Conservation (phyloP, 2,329 filamentous ascomycete genomes). For the Cadophora gregata region DNA sequence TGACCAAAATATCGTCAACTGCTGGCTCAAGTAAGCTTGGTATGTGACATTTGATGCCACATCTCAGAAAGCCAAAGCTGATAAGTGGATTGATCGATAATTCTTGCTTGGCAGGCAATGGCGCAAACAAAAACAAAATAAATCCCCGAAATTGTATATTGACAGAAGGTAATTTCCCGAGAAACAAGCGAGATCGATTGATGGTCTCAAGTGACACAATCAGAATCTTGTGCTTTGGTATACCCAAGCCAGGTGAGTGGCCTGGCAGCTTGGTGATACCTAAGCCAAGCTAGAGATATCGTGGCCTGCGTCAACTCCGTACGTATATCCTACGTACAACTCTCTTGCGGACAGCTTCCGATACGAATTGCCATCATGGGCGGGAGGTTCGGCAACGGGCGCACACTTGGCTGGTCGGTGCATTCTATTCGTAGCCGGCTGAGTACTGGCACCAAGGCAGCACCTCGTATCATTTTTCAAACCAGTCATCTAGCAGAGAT, state of each 20-base stretch:
- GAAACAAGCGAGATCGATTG: conserved; percentile 2
- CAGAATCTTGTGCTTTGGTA: background rate
- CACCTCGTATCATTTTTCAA: background rate
- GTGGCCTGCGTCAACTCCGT: background rate
- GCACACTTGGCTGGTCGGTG: background rate
- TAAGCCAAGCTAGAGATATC: background rate
- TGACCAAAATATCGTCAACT: background rate
- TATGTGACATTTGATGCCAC: background rate
- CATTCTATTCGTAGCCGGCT: background rate
- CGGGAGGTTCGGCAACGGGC: background rate
- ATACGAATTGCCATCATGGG: background rate
- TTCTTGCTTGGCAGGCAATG: background rate
- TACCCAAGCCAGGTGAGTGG: background rate
- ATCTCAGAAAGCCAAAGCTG: background rate
- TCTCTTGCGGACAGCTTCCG: background rate
- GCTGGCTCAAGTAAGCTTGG: too few species aligned
- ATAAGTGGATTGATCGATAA: background rate
- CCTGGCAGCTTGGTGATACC: background rate
- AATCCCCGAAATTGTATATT: background rate
- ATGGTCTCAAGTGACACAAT: conserved; percentile 5
- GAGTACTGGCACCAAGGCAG: background rate
- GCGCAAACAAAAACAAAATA: background rate
- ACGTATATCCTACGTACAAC: background rate
- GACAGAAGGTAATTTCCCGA: background rate
- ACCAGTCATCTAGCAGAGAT: background rate